These are phyloP conservation scores for Plasmodium vivax DNA, from an alignment of 169 alveolate species.

Conservation along the genomic window DNA sequence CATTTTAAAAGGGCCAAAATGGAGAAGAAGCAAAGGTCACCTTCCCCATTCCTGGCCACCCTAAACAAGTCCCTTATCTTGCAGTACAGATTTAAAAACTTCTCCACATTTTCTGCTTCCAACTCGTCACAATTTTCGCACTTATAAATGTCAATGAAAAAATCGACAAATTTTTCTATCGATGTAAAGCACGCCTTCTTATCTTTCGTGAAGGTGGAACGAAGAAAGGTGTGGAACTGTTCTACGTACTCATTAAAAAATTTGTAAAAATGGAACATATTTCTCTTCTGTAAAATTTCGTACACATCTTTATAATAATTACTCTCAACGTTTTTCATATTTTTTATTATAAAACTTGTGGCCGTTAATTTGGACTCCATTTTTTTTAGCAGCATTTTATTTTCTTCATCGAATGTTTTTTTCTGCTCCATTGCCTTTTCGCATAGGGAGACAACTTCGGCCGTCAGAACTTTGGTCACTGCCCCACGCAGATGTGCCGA, in stretches of 20 bases:
- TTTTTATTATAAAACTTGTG: conserved; percentile 43
- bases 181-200: conserved; percentile 41
- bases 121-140: conserved; percentile 42
- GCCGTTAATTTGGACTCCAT: conserved; percentile 41
- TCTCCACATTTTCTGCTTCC: conserved; percentile 23
- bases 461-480: conserved; percentile 3
- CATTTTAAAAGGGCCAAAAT: conserved; percentile 49
- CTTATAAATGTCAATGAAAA: conserved; percentile 40
- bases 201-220: conserved; percentile 38
- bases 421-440: background rate
- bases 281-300: conserved; percentile 34
- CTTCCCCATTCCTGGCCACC: background rate
- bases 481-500: background rate
- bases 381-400: conserved; percentile 19
- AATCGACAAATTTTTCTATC: conserved; percentile 16
- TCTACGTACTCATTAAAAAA: conserved; percentile 59
- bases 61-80: conserved; percentile 17
- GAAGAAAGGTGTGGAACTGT: conserved; percentile 37
- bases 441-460: background rate
- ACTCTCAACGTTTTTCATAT: conserved; percentile 29
- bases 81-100: conserved; percentile 7
- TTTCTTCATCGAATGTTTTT: conserved; percentile 37
- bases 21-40: background rate
- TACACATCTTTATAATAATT: conserved; percentile 67
- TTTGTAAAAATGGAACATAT: conserved; percentile 62